A percentile compares a stretch with the other conserved stretches of the same genome.
These are phyloP conservation scores for Starmerella davenportii DNA, from an alignment of 805 yeast genomes.

Conservation along the genomic window DNA sequence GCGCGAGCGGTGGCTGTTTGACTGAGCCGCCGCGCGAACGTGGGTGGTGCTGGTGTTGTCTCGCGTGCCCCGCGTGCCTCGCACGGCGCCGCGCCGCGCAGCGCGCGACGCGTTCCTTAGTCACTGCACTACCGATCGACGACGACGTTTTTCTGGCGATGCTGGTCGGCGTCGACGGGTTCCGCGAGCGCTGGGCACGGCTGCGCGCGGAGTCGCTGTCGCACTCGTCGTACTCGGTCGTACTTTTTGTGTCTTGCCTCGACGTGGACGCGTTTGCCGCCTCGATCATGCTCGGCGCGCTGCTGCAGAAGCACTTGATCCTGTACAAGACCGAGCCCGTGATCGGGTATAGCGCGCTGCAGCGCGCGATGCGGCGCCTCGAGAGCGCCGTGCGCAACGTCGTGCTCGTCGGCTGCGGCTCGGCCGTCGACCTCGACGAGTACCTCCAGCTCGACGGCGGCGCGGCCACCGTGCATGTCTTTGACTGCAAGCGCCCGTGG, in stretches of 20 bases:
- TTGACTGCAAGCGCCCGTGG: constrained; percentile 95
- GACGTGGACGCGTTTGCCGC: constrained; percentile 87
- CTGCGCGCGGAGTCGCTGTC: constrained; percentile 58
- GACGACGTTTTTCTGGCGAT: no score
- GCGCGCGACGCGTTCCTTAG: no score
- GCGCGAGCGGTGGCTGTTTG: constrained; percentile 8
- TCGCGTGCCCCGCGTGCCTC: no score
- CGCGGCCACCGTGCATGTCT: constrained; percentile 37
- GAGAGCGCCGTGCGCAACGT: constrained; percentile 65
- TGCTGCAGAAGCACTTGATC: constrained; percentile 63
- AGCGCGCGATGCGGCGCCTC: constrained; percentile 39
- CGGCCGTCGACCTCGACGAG: constrained; percentile 64
- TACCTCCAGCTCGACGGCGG: constrained; percentile 25
- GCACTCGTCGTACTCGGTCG: constrained; percentile 81
- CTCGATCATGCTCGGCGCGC: constrained; percentile 49
- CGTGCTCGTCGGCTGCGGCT: constrained; percentile 80
- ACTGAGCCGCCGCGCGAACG: no score
- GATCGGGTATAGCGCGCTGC: constrained; percentile 69
- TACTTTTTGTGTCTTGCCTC: constrained; percentile 74
- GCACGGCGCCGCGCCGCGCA: no score
- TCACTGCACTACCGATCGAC: no score
- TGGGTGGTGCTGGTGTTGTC: no score
- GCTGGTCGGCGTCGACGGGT: constrained; percentile 60
- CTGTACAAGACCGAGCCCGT: constrained; percentile 84
- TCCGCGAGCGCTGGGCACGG: constrained; percentile 46